Evolutionary conservation across 768 basidiomycete species (phyloP).

Genomic region (Imleria badia): DNA sequence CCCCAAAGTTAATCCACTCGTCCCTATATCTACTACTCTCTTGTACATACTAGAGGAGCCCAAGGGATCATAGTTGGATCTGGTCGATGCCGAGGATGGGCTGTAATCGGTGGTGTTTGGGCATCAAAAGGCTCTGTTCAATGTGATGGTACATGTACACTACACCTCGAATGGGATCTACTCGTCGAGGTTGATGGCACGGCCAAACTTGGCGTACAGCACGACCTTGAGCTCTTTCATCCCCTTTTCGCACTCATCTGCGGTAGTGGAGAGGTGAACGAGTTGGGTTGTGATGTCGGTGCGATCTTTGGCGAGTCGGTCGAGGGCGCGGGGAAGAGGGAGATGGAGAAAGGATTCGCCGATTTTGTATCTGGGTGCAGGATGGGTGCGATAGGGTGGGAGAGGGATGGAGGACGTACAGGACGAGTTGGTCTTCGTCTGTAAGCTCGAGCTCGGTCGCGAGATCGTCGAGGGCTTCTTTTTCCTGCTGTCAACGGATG

Average conservation of each 20-base stretch:
- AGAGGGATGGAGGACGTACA: constrained; percentile 47
- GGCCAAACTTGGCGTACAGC: constrained; percentile 90
- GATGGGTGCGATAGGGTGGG: constrained; percentile 53
- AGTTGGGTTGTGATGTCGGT: constrained; percentile 56
- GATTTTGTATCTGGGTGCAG: constrained; percentile 73
- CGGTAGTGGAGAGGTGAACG: constrained; percentile 44
- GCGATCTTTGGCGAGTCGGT: constrained; percentile 71
- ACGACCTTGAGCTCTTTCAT: constrained; percentile 81
- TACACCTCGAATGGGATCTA: constrained; percentile 34
- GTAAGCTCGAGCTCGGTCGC: constrained; percentile 84
- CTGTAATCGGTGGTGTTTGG: no score
- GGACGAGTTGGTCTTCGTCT: constrained; percentile 77
- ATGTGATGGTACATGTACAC: not conserved
- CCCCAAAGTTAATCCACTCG: no score
- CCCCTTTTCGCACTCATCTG: constrained; percentile 64
- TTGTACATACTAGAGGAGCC: no score
- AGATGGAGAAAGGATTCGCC: constrained; percentile 90
- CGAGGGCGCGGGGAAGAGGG: constrained; percentile 62
- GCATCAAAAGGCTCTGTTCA: no score
- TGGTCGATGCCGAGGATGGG: no score
- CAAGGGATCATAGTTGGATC: no score
- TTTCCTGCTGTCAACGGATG: constrained; percentile 67
- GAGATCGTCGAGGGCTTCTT: constrained; percentile 91
- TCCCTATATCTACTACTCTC: no score
- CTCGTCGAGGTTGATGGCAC: constrained; percentile 90